These are phyloP conservation scores for Wickerhamomyces queroliae DNA, from an alignment of 805 yeast genomes.

Conservation along the genomic window DNA sequence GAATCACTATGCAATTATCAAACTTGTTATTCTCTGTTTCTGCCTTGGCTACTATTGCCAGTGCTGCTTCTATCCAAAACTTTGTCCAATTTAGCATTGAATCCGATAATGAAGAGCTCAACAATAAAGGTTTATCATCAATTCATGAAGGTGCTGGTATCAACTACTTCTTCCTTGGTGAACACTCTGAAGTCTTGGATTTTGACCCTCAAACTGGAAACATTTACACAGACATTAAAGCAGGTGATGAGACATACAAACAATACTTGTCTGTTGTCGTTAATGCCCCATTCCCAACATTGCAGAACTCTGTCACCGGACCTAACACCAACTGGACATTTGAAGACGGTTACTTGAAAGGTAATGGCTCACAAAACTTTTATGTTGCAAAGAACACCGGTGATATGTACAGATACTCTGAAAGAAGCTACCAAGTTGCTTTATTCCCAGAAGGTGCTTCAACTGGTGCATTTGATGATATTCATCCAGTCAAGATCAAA, in stretches of 20 bases:
- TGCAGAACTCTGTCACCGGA: slow-evolving; percentile 8
- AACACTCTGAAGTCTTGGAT: slow-evolving; percentile 2
- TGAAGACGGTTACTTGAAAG: slow-evolving; percentile 19
- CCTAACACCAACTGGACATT: slow-evolving; percentile 9
- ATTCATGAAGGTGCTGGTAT: slow-evolving; percentile 19
- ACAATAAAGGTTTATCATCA: slow-evolving; percentile 6
- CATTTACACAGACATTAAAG: too few relatives aligned
- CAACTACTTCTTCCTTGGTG: slow-evolving; percentile 15
- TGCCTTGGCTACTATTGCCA: slow-evolving; percentile 1
- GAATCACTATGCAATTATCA: slow-evolving; percentile 6
- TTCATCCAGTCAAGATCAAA: too few relatives aligned
- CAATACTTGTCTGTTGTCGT: too few relatives aligned
- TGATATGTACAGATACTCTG: slow-evolving; percentile 39
- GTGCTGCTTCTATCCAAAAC: slow-evolving; percentile 4
- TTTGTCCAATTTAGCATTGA: slow-evolving; percentile 1
- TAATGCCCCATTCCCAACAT: slow-evolving; percentile 8
- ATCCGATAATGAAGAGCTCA: not conserved
- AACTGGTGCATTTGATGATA: slow-evolving; percentile 14
- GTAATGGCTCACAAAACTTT: slow-evolving; percentile 29
- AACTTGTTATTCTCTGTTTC: slow-evolving; percentile 2
- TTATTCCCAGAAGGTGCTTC: slow-evolving; percentile 21
- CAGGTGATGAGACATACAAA: too few relatives aligned
- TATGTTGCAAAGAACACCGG: slow-evolving; percentile 36
- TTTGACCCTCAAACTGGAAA: slow-evolving; percentile 3
- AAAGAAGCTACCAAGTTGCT: slow-evolving; percentile 23